Base-by-base conservation (phyloP, 1,284 basidiomycete genomes). In the Sporisorium graminicola region DNA sequence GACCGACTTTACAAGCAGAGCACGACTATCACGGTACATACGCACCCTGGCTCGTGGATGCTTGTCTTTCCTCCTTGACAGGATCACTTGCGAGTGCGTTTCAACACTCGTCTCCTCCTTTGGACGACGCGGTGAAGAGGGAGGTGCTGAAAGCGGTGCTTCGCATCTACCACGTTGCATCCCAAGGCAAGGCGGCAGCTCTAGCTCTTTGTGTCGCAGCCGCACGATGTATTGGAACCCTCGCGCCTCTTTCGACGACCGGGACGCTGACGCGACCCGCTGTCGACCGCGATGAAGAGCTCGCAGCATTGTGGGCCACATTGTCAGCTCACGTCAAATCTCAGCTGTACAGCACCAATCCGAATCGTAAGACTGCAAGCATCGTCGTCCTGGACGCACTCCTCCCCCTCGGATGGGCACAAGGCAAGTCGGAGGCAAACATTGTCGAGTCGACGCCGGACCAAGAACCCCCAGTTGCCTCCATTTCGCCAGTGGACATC, bases 261-360 rank as follows among this genome's bases (percentile, higher is more conserved):
- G 26, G 5, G 14, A 16, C 18, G 16, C 26, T 37, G 9, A 8
- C 40, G 1, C 16, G 16, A 16, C 9, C 33, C 13, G 60, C 26
- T 16, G 47, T 10, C 22, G 16, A 46, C 13, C 10, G n/a, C 16
- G 67, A 67, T n/a, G 64, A 46, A n/a, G 74, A 77, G 26, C 22
- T 35, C 9, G 35, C 27, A 29, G 56, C 55, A 18, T 31, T 73
- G 31, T 77, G 74, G 74, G 52, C 53, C 18, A 24, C 33, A 9
- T n/a, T 73, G 2, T 61, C 70, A 2, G 51, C 37, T 16, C 70
- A 77, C 31, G 29, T 73, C 40, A 56, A 61, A n/a, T 40, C 52
- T 22, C 74, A 77, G 52, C 57, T 77, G 14, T 29, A 44, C 12
- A 73, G 65, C 54, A 54, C 56, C 44, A 77, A 77, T 29, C 58